These are phyloP conservation scores for Globisporangium paroecandrum DNA, from an alignment of 352 stramenopile species.

Conservation along the genomic window DNA sequence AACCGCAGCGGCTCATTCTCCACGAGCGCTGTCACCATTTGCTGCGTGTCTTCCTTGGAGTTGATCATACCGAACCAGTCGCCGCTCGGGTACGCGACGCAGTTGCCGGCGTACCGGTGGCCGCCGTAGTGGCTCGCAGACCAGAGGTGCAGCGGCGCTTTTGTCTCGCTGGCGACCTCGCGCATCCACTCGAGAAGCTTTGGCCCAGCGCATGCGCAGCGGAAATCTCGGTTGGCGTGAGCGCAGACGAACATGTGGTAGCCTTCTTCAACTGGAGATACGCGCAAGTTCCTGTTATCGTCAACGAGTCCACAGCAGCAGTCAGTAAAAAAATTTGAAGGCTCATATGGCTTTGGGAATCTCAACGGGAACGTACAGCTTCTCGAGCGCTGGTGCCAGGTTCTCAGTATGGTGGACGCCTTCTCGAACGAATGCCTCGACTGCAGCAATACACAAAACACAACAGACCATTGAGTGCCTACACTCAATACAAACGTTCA, in stretches of 20 bases:
- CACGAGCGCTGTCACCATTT: slow-evolving; percentile 39
- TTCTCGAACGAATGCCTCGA: slow-evolving; percentile 30
- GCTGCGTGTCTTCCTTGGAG: slow-evolving; percentile 38
- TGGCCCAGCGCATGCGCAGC: slow-evolving; percentile 68
- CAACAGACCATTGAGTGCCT: too few species aligned
- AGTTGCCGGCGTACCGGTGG: slow-evolving; percentile 70
- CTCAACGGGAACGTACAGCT: slow-evolving; percentile 24
- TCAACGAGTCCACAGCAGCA: not conserved
- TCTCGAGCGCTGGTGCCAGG: slow-evolving; percentile 27
- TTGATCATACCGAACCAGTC: slow-evolving; percentile 81
- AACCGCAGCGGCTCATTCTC: slow-evolving; percentile 42
- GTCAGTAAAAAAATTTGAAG: not conserved
- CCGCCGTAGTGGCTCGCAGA: slow-evolving; percentile 67
- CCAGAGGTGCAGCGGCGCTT: slow-evolving; percentile 46
- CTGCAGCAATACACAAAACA: slow-evolving; percentile 14
- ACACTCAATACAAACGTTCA: too few species aligned
- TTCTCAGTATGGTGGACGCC: slow-evolving; percentile 32
- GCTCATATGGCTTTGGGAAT: not conserved
- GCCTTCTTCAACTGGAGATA: slow-evolving; percentile 32
- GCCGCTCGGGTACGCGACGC: slow-evolving; percentile 68
- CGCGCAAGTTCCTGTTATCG: slow-evolving; percentile 31
- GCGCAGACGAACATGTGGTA: slow-evolving; percentile 73
- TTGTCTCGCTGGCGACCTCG: slow-evolving; percentile 26
- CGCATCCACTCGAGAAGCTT: slow-evolving; percentile 66
- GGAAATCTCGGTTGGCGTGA: slow-evolving; percentile 57